Evolutionary conservation across 2,329 filamentous ascomycete species (phyloP).

Genomic region (Talaromyces sp.): DNA sequence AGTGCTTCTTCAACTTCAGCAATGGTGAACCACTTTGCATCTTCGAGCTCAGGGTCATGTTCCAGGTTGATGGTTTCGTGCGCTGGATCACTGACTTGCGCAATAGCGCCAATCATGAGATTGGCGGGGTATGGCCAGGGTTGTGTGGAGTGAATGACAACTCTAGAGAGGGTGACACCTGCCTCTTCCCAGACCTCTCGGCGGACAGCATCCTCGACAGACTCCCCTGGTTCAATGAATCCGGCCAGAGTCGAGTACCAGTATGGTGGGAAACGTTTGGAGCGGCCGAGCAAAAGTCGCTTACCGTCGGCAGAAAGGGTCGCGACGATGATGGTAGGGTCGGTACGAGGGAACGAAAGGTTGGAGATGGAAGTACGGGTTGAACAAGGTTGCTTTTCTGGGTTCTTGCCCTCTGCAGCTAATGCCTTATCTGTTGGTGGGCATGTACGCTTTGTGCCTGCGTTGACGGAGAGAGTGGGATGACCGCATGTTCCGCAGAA

Average conservation of each 20-base stretch:
- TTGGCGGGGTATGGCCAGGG: slow-evolving; percentile 85
- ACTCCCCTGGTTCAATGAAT: slow-evolving; percentile 82
- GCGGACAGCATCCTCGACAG: slow-evolving; percentile 77
- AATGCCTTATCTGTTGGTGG: slow-evolving; percentile 43
- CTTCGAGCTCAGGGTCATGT: slow-evolving; percentile 87
- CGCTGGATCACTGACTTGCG: slow-evolving; percentile 69
- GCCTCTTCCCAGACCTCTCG: slow-evolving; percentile 85
- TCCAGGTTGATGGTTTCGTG: slow-evolving; percentile 79
- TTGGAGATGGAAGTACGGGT: slow-evolving; percentile 86
- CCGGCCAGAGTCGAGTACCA: slow-evolving; percentile 90
- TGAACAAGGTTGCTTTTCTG: slow-evolving; percentile 64
- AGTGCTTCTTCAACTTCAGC: slow-evolving; percentile 78
- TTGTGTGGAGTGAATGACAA: slow-evolving; percentile 78
- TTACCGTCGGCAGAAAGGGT: slow-evolving; percentile 77
- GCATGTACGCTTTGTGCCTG: slow-evolving; percentile 45
- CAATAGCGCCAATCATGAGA: slow-evolving; percentile 83
- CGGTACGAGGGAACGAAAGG: slow-evolving; percentile 84
- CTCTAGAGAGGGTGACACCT: slow-evolving; percentile 70
- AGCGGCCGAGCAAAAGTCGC: slow-evolving; percentile 76
- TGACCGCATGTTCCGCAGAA: slow-evolving; percentile 90
- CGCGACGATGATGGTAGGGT: slow-evolving; percentile 93
- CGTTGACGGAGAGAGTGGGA: slow-evolving; percentile 60
- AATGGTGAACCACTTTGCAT: slow-evolving; percentile 81
- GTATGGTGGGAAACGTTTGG: slow-evolving; percentile 74
- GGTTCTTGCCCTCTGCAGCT: slow-evolving; percentile 28